These are phyloP conservation scores for Picea engelmannii DNA, from an alignment of 83 land plant species.

Conservation along the genomic window DNA sequence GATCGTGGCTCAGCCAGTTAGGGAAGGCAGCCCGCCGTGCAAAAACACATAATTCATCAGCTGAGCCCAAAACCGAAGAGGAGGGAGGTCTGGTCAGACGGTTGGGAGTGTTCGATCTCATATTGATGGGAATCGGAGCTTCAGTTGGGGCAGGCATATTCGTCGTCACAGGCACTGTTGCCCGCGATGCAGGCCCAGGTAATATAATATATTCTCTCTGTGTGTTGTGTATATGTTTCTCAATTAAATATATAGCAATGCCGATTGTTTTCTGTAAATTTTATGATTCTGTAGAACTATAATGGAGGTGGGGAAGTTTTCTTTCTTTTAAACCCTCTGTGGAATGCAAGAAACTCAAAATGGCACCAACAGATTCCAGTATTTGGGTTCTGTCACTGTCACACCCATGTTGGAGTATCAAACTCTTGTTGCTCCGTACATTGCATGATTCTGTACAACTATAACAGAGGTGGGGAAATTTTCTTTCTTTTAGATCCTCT, in stretches of 20 bases:
- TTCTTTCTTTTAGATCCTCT: neutral
- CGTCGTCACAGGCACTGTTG: slow-evolving; percentile 92
- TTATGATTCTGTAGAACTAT: no score
- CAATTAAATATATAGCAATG: no score
- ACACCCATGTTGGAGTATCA: no score
- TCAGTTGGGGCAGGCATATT: slow-evolving; percentile 93
- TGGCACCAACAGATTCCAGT: no score
- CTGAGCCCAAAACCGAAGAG: neutral
- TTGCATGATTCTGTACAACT: no score
- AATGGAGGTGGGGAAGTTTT: neutral
- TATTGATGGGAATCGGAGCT: slow-evolving; percentile 78
- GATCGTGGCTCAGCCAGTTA: neutral
- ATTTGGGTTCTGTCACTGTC: no score
- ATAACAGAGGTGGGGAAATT: neutral
- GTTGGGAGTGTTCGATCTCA: slow-evolving; percentile 72
- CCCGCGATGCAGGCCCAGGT: slow-evolving; percentile 98
- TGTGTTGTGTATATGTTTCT: neutral
- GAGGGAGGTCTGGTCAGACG: slow-evolving; percentile 63
- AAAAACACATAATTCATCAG: neutral
- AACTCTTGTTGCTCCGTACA: no score
- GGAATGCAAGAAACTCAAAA: neutral
- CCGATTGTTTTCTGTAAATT: no score
- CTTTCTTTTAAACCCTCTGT: neutral
- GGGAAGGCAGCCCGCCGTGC: slow-evolving; percentile 1
- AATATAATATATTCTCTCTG: neutral